These are phyloP conservation scores for Phytophthora rubi DNA, from an alignment of 352 stramenopile species.

Conservation along the genomic window DNA sequence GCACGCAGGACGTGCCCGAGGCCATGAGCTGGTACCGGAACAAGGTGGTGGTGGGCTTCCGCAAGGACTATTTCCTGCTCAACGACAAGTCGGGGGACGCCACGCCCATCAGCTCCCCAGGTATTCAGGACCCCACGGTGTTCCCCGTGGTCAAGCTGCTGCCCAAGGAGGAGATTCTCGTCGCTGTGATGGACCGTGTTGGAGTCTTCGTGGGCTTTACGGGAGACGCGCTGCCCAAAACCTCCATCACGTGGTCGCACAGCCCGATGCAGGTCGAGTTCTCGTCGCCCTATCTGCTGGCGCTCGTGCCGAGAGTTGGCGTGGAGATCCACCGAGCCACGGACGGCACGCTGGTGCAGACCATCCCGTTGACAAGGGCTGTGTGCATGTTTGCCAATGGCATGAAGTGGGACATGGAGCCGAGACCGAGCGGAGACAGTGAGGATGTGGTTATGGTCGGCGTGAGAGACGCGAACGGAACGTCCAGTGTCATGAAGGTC, in stretches of 20 bases:
- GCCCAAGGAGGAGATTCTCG: constrained; percentile 85
- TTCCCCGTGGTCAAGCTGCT: constrained; percentile 82
- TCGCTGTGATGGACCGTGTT: constrained; percentile 85
- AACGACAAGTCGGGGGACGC: constrained; percentile 86
- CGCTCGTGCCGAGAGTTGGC: constrained; percentile 74
- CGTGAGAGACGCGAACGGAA: constrained; percentile 62
- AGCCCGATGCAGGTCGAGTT: constrained; percentile 77
- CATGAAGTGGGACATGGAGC: constrained; percentile 93
- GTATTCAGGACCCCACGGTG: constrained; percentile 70
- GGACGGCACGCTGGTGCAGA: constrained; percentile 82
- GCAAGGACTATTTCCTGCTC: constrained; percentile 80
- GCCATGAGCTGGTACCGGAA: constrained; percentile 89
- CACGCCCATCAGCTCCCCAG: constrained; percentile 71
- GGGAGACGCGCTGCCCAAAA: constrained; percentile 80
- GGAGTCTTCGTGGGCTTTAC: constrained; percentile 84
- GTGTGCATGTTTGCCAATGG: constrained; percentile 87
- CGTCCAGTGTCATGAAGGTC: constrained; percentile 84
- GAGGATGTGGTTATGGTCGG: constrained; percentile 85
- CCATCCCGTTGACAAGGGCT: constrained; percentile 63
- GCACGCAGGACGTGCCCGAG: constrained; percentile 75
- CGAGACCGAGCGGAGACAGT: constrained; percentile 66
- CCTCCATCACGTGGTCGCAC: constrained; percentile 86
- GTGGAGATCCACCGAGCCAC: constrained; percentile 82
- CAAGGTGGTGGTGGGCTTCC: constrained; percentile 83
- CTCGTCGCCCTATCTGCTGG: constrained; percentile 80